These are phyloP conservation scores for Botrytis hyacinthi DNA, from an alignment of 2,329 filamentous ascomycete genomes.

Conservation along the genomic window DNA sequence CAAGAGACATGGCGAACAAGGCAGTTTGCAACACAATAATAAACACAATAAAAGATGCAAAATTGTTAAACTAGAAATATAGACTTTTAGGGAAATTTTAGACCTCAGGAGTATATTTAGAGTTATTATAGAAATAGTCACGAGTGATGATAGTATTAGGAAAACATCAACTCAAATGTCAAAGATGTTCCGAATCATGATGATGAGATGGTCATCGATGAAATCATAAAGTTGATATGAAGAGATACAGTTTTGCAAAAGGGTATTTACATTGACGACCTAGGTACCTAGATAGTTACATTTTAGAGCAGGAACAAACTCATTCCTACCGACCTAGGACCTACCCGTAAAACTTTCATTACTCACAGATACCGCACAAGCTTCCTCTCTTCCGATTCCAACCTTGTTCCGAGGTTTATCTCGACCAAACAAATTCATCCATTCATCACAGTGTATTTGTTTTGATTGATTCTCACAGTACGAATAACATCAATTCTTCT, in stretches of 20 bases:
- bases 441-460: not conserved
- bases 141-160: not conserved
- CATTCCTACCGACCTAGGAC: not conserved
- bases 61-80: not conserved
- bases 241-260: not conserved
- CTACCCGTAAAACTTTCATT: not conserved
- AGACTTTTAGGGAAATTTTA: not conserved
- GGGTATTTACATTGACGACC: not conserved
- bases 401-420: not conserved
- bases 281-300: not conserved
- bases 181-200: not conserved
- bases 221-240: not conserved
- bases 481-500: not conserved
- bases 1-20: not conserved
- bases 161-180: not conserved
- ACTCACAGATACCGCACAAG: not conserved
- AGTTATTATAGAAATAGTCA: not conserved
- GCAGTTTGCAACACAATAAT: no score
- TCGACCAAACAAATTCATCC: not conserved
- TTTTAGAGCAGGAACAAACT: slow-evolving; percentile 8
- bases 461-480: not conserved
- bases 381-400: not conserved
- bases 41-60: not conserved
- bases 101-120: not conserved
- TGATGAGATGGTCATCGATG: not conserved